Evolutionary conservation across 345 rosid species (phyloP).

Genomic region (Acer negundo): DNA sequence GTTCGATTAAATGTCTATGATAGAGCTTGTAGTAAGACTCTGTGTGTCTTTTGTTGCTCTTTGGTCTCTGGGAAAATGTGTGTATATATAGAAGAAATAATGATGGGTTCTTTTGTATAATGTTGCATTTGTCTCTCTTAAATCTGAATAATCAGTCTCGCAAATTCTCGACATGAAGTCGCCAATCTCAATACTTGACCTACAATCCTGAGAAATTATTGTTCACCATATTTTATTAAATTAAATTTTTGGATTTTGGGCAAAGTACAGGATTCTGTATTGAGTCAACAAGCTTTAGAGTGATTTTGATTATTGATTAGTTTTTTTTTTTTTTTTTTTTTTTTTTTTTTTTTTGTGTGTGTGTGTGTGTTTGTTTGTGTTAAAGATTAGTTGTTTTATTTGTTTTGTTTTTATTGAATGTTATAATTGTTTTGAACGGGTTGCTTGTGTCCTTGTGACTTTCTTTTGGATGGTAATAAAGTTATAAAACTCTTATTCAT

Average conservation of each 20-base stretch:
- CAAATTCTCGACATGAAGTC: not conserved
- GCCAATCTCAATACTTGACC: not conserved
- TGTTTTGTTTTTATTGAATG: not conserved
- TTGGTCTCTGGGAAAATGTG: not conserved
- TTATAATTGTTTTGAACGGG: not conserved
- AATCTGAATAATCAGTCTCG: not conserved
- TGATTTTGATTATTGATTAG: too few species aligned
- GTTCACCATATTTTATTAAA: too few species aligned
- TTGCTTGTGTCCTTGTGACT: not conserved
- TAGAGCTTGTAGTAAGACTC: not conserved
- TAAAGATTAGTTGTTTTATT: too few species aligned
- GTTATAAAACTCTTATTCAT: too few species aligned
- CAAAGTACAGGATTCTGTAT: too few species aligned
- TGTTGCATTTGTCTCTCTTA: not conserved
- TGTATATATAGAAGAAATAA: not conserved
- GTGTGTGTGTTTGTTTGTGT: too few species aligned
- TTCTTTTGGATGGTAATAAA: not conserved
- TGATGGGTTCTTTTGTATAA: not conserved
- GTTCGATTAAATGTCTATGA: constrained; percentile 6
- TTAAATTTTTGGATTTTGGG: too few species aligned
- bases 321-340: too few species aligned
- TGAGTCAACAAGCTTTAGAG: not conserved
- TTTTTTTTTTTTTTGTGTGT: too few species aligned
- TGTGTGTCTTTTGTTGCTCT: not conserved
- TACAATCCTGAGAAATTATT: too few species aligned